Conservation (phyloP, 164 flowering plant species). For the Chimonanthus salicifolius region DNA sequence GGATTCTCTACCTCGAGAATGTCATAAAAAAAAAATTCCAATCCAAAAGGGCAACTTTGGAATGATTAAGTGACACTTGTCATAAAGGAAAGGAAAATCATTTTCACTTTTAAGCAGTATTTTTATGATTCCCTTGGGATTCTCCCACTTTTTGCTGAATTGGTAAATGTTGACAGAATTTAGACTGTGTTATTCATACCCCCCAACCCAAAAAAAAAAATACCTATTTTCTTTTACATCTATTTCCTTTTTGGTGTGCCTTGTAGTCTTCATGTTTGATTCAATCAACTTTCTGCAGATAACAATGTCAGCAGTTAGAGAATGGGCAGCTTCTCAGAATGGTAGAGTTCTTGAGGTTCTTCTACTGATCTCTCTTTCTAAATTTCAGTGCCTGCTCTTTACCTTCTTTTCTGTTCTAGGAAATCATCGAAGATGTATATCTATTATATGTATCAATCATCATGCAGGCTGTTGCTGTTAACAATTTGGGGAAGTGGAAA, state of each 20-base stretch:
- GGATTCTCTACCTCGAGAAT: too few species aligned
- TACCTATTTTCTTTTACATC: too few species aligned
- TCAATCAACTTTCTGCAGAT: conserved; percentile 43
- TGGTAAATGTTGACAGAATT: too few species aligned
- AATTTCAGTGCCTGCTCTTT: neutral
- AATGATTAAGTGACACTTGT: too few species aligned
- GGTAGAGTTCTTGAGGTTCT: conserved; percentile 72
- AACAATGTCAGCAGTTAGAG: conserved; percentile 98
- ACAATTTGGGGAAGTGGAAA: conserved; percentile 96
- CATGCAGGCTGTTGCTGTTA: conserved; percentile 91
- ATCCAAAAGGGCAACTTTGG: too few species aligned
- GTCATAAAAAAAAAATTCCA: too few species aligned
- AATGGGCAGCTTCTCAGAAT: conserved; percentile 98
- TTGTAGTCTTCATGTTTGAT: neutral
- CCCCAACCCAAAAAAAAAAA: too few species aligned
- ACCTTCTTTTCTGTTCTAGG: neutral
- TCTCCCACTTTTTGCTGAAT: too few species aligned
- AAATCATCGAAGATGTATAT: neutral
- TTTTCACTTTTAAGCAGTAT: too few species aligned
- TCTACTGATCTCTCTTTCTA: conserved; percentile 2
- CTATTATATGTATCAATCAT: neutral
- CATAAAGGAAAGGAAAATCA: too few species aligned
- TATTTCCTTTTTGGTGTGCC: neutral
- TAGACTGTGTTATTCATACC: too few species aligned
- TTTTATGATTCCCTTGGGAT: too few species aligned